Evolutionary conservation across 1,139 yeast species (phyloP).

Genomic region (Candida labiduridarum): DNA sequence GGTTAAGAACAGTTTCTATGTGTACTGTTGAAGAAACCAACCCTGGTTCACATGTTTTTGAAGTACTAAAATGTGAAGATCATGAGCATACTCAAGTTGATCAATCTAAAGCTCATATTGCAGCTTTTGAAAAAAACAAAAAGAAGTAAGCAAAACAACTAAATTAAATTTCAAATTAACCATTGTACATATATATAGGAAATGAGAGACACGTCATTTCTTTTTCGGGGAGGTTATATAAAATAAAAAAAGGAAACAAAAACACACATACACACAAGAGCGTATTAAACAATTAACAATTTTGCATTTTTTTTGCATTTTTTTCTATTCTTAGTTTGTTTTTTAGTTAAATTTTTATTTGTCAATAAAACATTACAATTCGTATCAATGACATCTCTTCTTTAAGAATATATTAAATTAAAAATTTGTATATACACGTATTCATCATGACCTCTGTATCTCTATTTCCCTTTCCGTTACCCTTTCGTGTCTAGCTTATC

Average conservation of each 20-base stretch:
- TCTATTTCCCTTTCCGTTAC: conserved; percentile 3
- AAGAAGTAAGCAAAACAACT: conserved; percentile 34
- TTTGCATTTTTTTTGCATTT: not conserved
- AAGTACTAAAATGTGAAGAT: conserved; percentile 46
- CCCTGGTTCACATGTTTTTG: conserved; percentile 33
- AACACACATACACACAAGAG: not conserved
- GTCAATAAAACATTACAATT: not conserved
- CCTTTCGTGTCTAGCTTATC: not conserved
- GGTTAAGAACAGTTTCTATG: conserved; percentile 69
- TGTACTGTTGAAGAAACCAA: conserved; percentile 59
- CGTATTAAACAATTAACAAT: too few species aligned
- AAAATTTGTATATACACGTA: too few species aligned
- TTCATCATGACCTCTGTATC: not conserved
- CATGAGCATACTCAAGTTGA: conserved; percentile 89
- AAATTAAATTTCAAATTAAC: too few species aligned
- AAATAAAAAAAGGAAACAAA: too few species aligned
- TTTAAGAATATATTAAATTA: too few species aligned
- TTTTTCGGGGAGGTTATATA: too few species aligned
- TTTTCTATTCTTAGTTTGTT: not conserved
- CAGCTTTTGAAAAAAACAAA: conserved; percentile 82
- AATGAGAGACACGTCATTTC: too few species aligned
- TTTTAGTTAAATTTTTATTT: not conserved
- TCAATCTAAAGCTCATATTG: conserved; percentile 93
- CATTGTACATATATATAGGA: too few species aligned
- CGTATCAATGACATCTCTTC: too few species aligned